Evolutionary conservation across 805 yeast species (phyloP).

Genomic region (Yarrowia sp.): DNA sequence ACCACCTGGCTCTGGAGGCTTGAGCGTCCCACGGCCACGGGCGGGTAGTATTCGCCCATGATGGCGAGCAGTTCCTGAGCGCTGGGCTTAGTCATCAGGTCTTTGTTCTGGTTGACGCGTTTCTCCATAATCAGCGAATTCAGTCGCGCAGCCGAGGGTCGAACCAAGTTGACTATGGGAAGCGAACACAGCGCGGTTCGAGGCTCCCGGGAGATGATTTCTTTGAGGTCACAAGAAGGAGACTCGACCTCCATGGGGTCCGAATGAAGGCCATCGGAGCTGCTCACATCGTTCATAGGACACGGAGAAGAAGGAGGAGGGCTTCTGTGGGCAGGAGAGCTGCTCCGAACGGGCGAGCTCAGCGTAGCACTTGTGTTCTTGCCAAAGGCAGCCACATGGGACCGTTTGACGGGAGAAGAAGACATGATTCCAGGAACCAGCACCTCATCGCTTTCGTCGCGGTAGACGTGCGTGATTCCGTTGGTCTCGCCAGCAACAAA

Average conservation of each 20-base stretch:
- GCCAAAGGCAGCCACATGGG: constrained; percentile 10
- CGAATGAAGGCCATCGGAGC: too few species aligned
- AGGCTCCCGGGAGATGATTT: neutral
- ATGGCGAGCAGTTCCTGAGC: constrained; percentile 31
- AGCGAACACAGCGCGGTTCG: constrained; percentile 20
- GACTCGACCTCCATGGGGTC: too few species aligned
- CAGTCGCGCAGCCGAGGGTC: constrained; percentile 20
- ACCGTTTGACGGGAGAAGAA: constrained; percentile 30
- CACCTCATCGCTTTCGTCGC: constrained; percentile 29
- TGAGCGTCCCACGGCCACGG: constrained; percentile 69
- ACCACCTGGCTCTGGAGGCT: constrained; percentile 63
- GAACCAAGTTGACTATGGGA: constrained; percentile 26
- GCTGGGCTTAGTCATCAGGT: constrained; percentile 4
- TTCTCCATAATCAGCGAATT: constrained; percentile 27
- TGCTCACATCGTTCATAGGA: neutral
- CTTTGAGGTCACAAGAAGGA: too few species aligned
- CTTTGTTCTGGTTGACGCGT: constrained; percentile 20
- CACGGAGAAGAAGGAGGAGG: constrained; percentile 35
- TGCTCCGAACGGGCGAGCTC: neutral
- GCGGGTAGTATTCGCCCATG: constrained; percentile 46
- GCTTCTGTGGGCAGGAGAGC: neutral
- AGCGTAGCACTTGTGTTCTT: too few species aligned
- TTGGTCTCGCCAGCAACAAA: constrained; percentile 29
- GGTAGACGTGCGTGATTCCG: constrained; percentile 27
- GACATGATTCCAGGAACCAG: constrained; percentile 28